Percentiles rank a stretch among this genome's conserved stretches.
Conservation (phyloP, 352 stramenopile genomes). For the Halophytophthora polymorphica region DNA sequence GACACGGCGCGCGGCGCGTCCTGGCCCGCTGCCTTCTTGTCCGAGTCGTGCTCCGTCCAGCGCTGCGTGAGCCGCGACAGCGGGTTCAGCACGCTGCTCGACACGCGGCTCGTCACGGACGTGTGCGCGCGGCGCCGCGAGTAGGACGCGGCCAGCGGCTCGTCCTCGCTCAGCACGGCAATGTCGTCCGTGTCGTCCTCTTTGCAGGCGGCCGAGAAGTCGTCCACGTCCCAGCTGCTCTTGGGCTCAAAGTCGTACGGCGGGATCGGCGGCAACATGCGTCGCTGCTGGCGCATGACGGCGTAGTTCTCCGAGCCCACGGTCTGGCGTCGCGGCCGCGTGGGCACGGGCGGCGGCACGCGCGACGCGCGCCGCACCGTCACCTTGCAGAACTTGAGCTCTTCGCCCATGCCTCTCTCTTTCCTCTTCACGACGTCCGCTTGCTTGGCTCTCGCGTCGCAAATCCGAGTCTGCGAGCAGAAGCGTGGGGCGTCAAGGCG, state of each 20-base stretch:
- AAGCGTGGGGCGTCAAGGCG: no score
- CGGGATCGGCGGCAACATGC: slow-evolving; percentile 12
- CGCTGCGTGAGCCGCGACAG: slow-evolving; percentile 50
- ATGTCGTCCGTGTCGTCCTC: slow-evolving; percentile 33
- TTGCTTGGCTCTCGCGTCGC: not conserved
- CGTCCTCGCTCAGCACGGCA: slow-evolving; percentile 34
- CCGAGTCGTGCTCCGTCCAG: slow-evolving; percentile 20
- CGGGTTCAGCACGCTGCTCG: slow-evolving; percentile 37
- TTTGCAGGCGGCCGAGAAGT: slow-evolving; percentile 19
- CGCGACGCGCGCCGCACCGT: slow-evolving; percentile 36
- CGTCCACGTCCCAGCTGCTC: slow-evolving; percentile 17
- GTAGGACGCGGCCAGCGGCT: slow-evolving; percentile 14
- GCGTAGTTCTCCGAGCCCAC: slow-evolving; percentile 25
- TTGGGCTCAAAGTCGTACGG: slow-evolving; percentile 25
- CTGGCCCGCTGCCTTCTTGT: slow-evolving; percentile 9
- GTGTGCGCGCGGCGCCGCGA: slow-evolving; percentile 48
- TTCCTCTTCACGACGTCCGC: slow-evolving; percentile 4
- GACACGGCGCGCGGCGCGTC: slow-evolving; percentile 4
- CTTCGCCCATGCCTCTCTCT: slow-evolving; percentile 27
- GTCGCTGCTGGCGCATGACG: slow-evolving; percentile 4
- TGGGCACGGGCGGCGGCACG: slow-evolving; percentile 3
- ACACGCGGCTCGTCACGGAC: slow-evolving; percentile 12
- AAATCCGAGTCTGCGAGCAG: not conserved
- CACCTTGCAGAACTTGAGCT: slow-evolving; percentile 57
- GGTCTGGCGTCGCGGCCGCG: slow-evolving; percentile 35